Evolutionary conservation across 2,329 filamentous ascomycete genomes (phyloP).

Genomic region (Aspergillus udagawae): DNA sequence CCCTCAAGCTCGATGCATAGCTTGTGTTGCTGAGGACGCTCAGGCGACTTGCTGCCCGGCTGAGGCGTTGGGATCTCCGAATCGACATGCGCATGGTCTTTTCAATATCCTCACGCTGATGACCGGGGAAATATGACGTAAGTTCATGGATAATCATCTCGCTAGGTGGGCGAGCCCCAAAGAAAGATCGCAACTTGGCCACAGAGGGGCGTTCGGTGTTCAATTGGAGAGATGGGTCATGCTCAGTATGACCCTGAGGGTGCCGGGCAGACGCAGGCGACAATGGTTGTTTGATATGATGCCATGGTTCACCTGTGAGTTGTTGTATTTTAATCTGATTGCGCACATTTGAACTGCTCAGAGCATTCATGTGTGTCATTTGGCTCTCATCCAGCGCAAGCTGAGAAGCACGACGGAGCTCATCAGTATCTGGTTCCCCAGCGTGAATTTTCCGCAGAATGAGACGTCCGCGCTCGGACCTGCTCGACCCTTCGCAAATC

Average conservation of each 20-base stretch:
- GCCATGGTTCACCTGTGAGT: slow-evolving; percentile 81
- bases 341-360: slow-evolving; percentile 62
- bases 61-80: slow-evolving; percentile 82
- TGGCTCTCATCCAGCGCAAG: slow-evolving; percentile 86
- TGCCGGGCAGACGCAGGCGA: slow-evolving; percentile 60
- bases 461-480: slow-evolving; percentile 82
- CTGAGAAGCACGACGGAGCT: slow-evolving; percentile 79
- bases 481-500: slow-evolving; percentile 80
- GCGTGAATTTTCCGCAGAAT: slow-evolving; percentile 91
- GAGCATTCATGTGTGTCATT: slow-evolving; percentile 62
- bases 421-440: slow-evolving; percentile 80
- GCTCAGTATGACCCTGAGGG: slow-evolving; percentile 23
- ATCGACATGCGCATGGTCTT: slow-evolving; percentile 91
- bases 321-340: slow-evolving; percentile 87
- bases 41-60: slow-evolving; percentile 85
- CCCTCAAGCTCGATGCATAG: slow-evolving; percentile 84
- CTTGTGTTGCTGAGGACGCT: slow-evolving; percentile 93
- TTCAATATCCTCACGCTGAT: slow-evolving; percentile 90
- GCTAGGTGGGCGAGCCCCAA: slow-evolving; percentile 87
- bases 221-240: slow-evolving; percentile 22
- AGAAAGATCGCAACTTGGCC: slow-evolving; percentile 59
- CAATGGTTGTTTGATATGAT: slow-evolving; percentile 78
- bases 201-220: slow-evolving; percentile 32
- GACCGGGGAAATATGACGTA: slow-evolving; percentile 95
- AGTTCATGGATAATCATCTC: slow-evolving; percentile 96